Base-by-base conservation (phyloP, 257 asterid species). In the Solanum bulbocastanum region DNA sequence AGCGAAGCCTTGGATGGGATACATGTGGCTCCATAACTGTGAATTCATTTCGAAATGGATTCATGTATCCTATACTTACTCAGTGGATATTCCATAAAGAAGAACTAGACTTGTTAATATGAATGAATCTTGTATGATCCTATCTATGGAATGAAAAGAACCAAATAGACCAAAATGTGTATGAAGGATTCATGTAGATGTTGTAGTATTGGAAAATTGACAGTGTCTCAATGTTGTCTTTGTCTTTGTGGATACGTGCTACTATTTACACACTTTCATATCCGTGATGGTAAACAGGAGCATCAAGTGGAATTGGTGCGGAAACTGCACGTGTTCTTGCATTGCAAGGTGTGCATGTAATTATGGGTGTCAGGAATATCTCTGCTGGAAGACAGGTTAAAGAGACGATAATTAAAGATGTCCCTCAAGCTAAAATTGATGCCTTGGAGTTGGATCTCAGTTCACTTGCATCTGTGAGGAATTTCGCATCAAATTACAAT, bases 241-340 rank as follows among this genome's bases (percentile, higher is more conserved):
- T 0, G 25, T 49, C 85, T 30, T 49, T 82, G 12, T 49, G 4
- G 12, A 30, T 49, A 5, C 11, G 25, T 82, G 69, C 85, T 81
- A 30, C 68, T 18, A 49, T 27, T 32, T 81, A 81, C 40, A 18
- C 37, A 30, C 11, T 81, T 79, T 27, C 7, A 46, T 7, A 14
- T 81, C 27, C 3, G 2, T 30, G 37, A 20, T 4, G 30, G 20
- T 81, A 27, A 9, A 49, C 92, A 95, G 99, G 99, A 92, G 96
- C 98, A 16, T 92, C 98, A 8, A 94, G 98, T 83, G 98, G 99
- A n/a, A 96, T 97, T 49, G 98, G 99, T 37, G 79, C 94, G 22
- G 99, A 96, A 90, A 96, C 98, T 5, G 89, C 98, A 2, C 98
- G 98, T 49, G 98, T 94, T 89, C 98, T 95, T 82, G 97, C 98